These are phyloP conservation scores for Verticillium tricorpus DNA, from an alignment of 2,329 filamentous ascomycete genomes.

Conservation along the genomic window DNA sequence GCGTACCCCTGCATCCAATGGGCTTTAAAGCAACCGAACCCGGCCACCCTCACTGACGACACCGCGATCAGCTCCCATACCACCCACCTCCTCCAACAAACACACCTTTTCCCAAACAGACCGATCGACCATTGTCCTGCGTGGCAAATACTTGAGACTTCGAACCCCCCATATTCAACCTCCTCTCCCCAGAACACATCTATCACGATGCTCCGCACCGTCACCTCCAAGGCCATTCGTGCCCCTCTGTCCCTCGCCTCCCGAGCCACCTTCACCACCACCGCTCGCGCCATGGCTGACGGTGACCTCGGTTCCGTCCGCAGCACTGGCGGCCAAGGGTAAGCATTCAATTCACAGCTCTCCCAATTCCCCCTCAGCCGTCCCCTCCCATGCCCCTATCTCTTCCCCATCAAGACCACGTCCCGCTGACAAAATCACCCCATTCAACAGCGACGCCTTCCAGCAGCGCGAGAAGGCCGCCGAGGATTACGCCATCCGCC, in stretches of 20 bases:
- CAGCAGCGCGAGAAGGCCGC: constrained; percentile 83
- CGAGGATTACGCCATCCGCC: constrained; percentile 79
- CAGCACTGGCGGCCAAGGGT: constrained; percentile 50
- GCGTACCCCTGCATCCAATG: not conserved
- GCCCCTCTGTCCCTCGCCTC: constrained; percentile 47
- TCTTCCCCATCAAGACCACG: not conserved
- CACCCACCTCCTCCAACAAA: not conserved
- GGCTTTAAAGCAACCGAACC: not conserved
- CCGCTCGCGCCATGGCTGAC: constrained; percentile 58
- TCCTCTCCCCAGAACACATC: constrained; percentile 5
- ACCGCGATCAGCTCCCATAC: not conserved
- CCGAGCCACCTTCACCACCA: constrained; percentile 58
- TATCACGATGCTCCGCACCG: constrained; percentile 62
- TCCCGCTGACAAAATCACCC: constrained; percentile 6
- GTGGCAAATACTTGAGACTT: not conserved
- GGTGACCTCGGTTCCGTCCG: constrained; percentile 65
- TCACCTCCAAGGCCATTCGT: constrained; percentile 50
- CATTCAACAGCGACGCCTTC: constrained; percentile 71
- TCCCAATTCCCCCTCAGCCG: not conserved
- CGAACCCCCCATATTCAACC: not conserved
- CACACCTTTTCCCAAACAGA: not conserved
- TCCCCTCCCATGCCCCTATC: not conserved
- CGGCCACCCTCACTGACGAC: not conserved
- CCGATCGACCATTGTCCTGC: not conserved
- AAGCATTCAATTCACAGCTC: constrained; percentile 22